Base-by-base conservation (phyloP, 2,329 filamentous ascomycete genomes). In the Arthrobotrys megalospora region DNA sequence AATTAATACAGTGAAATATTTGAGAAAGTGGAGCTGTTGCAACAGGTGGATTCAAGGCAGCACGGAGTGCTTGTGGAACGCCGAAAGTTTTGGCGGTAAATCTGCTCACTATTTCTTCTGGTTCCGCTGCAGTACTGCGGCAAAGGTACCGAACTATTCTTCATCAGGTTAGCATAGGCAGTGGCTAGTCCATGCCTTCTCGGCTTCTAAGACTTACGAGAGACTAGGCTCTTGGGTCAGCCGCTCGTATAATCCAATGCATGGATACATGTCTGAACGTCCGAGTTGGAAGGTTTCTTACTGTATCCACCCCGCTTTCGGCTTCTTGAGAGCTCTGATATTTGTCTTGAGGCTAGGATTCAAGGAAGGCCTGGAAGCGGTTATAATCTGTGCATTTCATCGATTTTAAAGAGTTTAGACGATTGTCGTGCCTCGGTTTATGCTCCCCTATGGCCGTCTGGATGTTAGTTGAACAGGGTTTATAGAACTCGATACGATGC, bases 191-290 rank as follows among this genome's bases (percentile, higher is more conserved):
- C 63, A 53, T 73, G 45, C 36, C 36, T 52, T 43, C 43, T 66
- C 63, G 63, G 47, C 47, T 66, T 66, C 34, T 50, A 50, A 52
- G 43, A 47, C 63, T 50, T 41, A 53, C 34, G 34, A 63, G 41
- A 36, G 53, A 67, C 70, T 38, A 45, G 70, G 52, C 45, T 62
- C 52, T 55, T 55, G 16, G 24, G 36, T 75, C 70, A 75, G 62
- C 70, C 70, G 70, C 70, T 75, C 70, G 70, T 75, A 75, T 75
- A 75, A 75, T 63, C 68, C 32, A 36, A 68, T 67, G 52, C 45
- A 75, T 47, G 64, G 43, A 60, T 64, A 48, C 58, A 72, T 55
- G 36, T 60, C 36, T 43, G 36, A 32, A 60, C 55, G 36, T 60
- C 36, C 55, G 16, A 28, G 11, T 36, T 55, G 53, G 41, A 34